These are phyloP conservation scores for Salvia splendens DNA, from an alignment of 257 asterid genomes.

Conservation along the genomic window DNA sequence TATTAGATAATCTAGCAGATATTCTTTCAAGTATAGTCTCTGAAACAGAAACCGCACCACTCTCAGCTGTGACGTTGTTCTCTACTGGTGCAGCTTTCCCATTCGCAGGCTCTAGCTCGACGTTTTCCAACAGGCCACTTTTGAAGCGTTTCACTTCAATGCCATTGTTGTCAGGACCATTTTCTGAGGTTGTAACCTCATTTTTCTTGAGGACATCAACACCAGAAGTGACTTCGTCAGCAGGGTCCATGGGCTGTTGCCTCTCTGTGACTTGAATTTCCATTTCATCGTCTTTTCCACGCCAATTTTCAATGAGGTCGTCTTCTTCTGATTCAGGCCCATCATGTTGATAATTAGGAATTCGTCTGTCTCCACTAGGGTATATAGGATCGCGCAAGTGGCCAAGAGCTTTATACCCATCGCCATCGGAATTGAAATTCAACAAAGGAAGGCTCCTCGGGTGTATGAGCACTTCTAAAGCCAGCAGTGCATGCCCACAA, in stretches of 20 bases:
- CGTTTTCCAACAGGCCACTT: conserved; percentile 24
- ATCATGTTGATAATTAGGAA: conserved; percentile 31
- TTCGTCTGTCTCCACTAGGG: conserved; percentile 31
- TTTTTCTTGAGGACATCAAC: conserved; percentile 11
- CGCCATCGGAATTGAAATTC: conserved; percentile 37
- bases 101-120: conserved; percentile 23
- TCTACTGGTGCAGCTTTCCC: conserved; percentile 30
- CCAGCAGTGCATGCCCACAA: conserved; percentile 66
- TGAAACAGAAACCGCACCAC: conserved; percentile 22
- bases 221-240: neutral
- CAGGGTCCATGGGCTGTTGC: conserved; percentile 18
- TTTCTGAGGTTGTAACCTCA: conserved; percentile 24
- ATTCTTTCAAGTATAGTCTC: conserved; percentile 36
- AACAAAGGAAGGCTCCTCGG: conserved; percentile 63
- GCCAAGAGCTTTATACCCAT: conserved; percentile 34
- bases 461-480: conserved; percentile 76
- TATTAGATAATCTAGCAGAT: conserved; percentile 26
- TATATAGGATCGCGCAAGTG: conserved; percentile 33
- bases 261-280: conserved; percentile 40
- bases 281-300: conserved; percentile 41
- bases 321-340: conserved; percentile 58
- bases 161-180: conserved; percentile 26
- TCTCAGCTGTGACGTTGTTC: conserved; percentile 15
- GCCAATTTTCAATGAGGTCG: conserved; percentile 60
- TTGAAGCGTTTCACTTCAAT: conserved; percentile 37